phyloP scores from a whole-genome alignment of 2,329 filamentous ascomycete genomes.

The Exophiala alcalophila region DNA sequence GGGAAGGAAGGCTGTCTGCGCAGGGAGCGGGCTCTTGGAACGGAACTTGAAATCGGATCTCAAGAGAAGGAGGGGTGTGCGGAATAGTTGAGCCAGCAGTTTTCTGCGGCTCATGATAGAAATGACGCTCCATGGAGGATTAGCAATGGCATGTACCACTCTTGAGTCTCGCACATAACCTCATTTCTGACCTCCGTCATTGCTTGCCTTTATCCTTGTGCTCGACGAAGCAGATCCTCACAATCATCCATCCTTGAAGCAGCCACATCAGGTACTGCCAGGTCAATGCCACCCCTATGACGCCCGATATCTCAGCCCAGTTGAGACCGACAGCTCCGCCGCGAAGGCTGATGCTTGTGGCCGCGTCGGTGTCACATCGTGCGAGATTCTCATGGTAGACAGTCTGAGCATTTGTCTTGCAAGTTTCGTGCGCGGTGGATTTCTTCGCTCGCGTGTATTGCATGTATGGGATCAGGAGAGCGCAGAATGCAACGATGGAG shows the following conservation, averaged over 20 bases:
- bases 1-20: conserved; percentile 19
- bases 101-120: conserved; percentile 4
- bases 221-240: conserved; percentile 1
- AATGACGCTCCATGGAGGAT: conserved; percentile 5
- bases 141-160: conserved; percentile 1
- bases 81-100: not conserved
- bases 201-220: not conserved
- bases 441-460: conserved; percentile 9
- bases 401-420: conserved; percentile 7
- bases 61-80: not conserved
- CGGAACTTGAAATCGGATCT: not conserved
- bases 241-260: conserved; percentile 3
- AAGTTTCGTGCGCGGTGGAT: conserved; percentile 4
- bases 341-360: conserved; percentile 3
- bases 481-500: conserved; percentile 8
- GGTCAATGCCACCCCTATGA: conserved; percentile 1
- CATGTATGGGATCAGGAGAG: conserved; percentile 11
- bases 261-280: conserved; percentile 14
- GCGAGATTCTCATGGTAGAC: conserved; percentile 15
- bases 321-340: conserved; percentile 12
- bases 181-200: not conserved
- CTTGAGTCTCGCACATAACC: not conserved
- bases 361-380: conserved; percentile 8
- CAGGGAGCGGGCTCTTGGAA: conserved; percentile 16
- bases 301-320: conserved; percentile 11